phyloP scores from a whole-genome alignment of 495 filamentous ascomycete species.

The Pyrenula aspistea region DNA sequence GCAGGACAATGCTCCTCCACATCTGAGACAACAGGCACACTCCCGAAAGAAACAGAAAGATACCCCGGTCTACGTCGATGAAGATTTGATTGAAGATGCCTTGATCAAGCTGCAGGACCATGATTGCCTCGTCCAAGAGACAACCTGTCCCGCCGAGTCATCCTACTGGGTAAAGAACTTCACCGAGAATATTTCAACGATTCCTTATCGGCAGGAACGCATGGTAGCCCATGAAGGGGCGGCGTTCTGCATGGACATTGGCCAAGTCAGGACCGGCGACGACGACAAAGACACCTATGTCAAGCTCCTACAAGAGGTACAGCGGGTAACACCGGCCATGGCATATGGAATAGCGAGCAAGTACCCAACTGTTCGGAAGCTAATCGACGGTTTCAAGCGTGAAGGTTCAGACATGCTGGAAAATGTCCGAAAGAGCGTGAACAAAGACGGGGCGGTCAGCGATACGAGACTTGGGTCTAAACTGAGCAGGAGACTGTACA shows the following conservation, averaged over 20 bases:
- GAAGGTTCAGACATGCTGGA: conserved; percentile 50
- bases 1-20: not conserved
- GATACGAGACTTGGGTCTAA: conserved; percentile 55
- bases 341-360: conserved; percentile 56
- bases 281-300: conserved; percentile 56
- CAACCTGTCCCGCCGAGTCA: conserved; percentile 45
- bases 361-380: conserved; percentile 43
- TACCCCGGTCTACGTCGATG: conserved; percentile 44
- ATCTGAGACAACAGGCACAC: not conserved
- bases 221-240: conserved; percentile 36
- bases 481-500: conserved; percentile 60
- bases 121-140: conserved; percentile 60
- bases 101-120: conserved; percentile 61
- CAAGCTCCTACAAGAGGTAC: conserved; percentile 70
- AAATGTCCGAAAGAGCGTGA: conserved; percentile 53
- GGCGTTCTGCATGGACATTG: conserved; percentile 72
- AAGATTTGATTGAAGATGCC: conserved; percentile 62
- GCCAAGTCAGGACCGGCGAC: conserved; percentile 66
- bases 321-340: conserved; percentile 58
- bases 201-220: conserved; percentile 50
- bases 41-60: conserved; percentile 25
- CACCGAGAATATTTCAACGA: conserved; percentile 68
- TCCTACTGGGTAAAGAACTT: conserved; percentile 70
- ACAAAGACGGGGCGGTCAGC: conserved; percentile 53
- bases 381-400: conserved; percentile 46